Percentiles rank a stretch among this genome's conserved stretches.
phyloP scores from a whole-genome alignment of 2,329 filamentous ascomycete species.

The Emmonsia crescens region DNA sequence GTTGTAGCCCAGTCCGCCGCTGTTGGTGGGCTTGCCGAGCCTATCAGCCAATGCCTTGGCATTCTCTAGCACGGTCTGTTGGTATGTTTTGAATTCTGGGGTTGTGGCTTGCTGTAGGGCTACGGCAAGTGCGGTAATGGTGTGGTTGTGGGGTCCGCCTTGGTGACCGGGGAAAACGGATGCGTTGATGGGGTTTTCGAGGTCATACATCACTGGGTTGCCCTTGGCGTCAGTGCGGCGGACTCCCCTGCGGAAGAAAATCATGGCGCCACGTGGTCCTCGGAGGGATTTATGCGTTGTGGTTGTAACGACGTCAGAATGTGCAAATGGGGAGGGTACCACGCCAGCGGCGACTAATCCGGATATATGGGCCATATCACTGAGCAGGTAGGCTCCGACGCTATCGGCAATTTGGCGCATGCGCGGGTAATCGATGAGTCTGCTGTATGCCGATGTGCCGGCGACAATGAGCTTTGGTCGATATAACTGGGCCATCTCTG shows the following conservation, averaged over 20 bases:
- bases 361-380: conserved; percentile 98
- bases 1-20: conserved; percentile 70
- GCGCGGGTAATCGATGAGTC: conserved; percentile 88
- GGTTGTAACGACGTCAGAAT: conserved; percentile 94
- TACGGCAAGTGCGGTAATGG: conserved; percentile 91
- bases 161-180: conserved; percentile 99
- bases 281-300: conserved; percentile 99
- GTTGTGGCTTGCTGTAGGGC: conserved; percentile 88
- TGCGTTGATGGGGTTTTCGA: conserved; percentile 95
- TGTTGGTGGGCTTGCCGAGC: conserved; percentile 58
- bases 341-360: conserved; percentile 88
- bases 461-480: conserved; percentile 93
- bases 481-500: conserved; percentile 83
- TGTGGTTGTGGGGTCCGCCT: conserved; percentile 98
- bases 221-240: conserved; percentile 85
- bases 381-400: conserved; percentile 86
- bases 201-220: conserved; percentile 81
- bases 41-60: conserved; percentile 76
- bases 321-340: conserved; percentile 81
- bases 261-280: conserved; percentile 96
- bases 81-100: conserved; percentile 87
- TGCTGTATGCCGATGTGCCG: conserved; percentile 96
- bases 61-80: conserved; percentile 83
- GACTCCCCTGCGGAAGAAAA: conserved; percentile 98
- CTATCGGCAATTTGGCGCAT: conserved; percentile 95